These are phyloP conservation scores for Alternaria ethzedia DNA, from an alignment of 2,329 filamentous ascomycete genomes.

Conservation along the genomic window DNA sequence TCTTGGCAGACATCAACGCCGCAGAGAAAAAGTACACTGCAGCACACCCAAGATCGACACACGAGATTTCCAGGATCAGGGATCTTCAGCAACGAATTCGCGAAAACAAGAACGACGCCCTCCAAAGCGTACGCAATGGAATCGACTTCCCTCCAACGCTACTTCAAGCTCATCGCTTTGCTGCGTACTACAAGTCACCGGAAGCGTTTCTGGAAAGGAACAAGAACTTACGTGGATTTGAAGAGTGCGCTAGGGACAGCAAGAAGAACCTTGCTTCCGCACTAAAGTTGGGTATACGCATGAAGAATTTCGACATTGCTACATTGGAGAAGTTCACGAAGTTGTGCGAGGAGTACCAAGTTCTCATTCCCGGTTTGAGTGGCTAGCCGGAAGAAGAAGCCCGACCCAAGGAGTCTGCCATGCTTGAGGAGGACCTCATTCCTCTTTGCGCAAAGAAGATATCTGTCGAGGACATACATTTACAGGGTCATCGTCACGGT, in stretches of 20 bases:
- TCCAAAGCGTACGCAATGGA: background rate
- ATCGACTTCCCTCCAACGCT: background rate
- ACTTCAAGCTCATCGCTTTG: background rate
- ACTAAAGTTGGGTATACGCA: background rate
- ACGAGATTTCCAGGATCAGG: background rate
- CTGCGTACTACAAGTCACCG: background rate
- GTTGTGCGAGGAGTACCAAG: background rate
- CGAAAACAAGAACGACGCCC: background rate
- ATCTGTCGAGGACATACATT: background rate
- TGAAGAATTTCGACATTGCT: background rate
- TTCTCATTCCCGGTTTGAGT: background rate
- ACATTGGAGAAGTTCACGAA: background rate
- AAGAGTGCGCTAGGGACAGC: background rate
- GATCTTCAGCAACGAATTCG: background rate
- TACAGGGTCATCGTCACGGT: background rate
- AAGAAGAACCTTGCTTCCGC: background rate
- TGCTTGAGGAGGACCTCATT: background rate
- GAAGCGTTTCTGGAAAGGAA: background rate
- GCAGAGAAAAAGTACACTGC: background rate
- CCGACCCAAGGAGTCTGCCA: background rate
- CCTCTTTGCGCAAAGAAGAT: background rate
- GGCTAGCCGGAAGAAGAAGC: background rate
- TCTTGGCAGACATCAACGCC: background rate
- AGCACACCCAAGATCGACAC: background rate
- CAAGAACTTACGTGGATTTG: background rate